A percentile compares a stretch with the other conserved stretches of the same genome.
These are phyloP conservation scores for Grammothele lineata DNA, from an alignment of 768 basidiomycete species.

Conservation along the genomic window DNA sequence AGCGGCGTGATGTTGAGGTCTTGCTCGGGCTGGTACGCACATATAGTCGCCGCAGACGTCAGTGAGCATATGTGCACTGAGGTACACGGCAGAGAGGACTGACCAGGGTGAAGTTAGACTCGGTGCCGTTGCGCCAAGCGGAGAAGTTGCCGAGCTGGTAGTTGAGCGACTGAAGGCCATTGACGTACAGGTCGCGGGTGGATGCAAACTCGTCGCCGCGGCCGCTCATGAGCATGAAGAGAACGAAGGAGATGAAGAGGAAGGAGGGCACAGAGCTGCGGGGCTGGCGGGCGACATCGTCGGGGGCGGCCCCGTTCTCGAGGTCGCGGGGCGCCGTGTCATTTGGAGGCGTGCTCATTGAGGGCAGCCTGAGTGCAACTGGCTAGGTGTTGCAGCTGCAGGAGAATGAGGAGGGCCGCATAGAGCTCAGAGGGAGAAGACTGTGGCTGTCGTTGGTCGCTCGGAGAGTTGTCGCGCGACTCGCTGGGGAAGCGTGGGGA, in stretches of 20 bases:
- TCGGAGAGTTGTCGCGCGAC: too few species aligned
- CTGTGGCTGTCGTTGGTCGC: too few species aligned
- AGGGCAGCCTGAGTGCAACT: too few species aligned
- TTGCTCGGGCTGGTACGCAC: slow-evolving; percentile 1
- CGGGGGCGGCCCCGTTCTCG: slow-evolving; percentile 10
- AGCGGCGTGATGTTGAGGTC: slow-evolving; percentile 9
- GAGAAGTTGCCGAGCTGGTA: slow-evolving; percentile 70
- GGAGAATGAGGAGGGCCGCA: too few species aligned
- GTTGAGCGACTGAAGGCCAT: slow-evolving; percentile 53
- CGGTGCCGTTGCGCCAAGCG: slow-evolving; percentile 26
- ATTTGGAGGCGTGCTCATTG: slow-evolving; percentile 3
- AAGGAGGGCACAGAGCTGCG: slow-evolving; percentile 69
- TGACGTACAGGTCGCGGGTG: slow-evolving; percentile 55
- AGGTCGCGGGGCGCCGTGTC: slow-evolving; percentile 11
- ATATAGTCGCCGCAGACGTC: background rate
- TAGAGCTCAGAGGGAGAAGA: too few species aligned
- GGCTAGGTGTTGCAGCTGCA: too few species aligned
- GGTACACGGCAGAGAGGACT: background rate
- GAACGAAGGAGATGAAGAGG: slow-evolving; percentile 66
- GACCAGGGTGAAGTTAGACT: slow-evolving; percentile 12
- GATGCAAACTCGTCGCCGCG: slow-evolving; percentile 63
- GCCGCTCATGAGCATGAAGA: slow-evolving; percentile 78
- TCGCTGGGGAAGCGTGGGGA: too few species aligned
- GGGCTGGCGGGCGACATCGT: slow-evolving; percentile 26
- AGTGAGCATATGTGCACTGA: too few species aligned